A percentile compares a stretch with the other conserved stretches of the same genome.
Evolutionary conservation across 2,329 filamentous ascomycete species (phyloP).

Genomic region (Fusarium compactum): DNA sequence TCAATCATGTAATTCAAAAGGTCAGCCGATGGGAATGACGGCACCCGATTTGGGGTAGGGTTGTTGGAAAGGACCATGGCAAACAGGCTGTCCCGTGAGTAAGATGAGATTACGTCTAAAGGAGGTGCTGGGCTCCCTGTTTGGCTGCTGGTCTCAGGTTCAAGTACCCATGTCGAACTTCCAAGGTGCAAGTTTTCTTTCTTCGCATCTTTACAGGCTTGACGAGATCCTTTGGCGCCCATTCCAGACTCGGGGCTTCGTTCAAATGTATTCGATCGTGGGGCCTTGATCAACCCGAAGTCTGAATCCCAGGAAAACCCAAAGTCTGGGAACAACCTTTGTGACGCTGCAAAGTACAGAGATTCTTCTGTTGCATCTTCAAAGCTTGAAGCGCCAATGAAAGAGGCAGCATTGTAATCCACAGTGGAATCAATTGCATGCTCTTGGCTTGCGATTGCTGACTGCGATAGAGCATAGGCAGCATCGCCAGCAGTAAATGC

Average conservation of each 20-base stretch:
- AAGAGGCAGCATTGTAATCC: slow-evolving; percentile 36
- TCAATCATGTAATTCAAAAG: slow-evolving; percentile 40
- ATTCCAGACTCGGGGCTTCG: slow-evolving; percentile 28
- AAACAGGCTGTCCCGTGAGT: slow-evolving; percentile 42
- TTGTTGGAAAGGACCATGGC: slow-evolving; percentile 43
- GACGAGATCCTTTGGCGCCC: slow-evolving; percentile 32
- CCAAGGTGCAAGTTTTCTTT: slow-evolving; percentile 19
- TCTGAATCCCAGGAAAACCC: slow-evolving; percentile 41
- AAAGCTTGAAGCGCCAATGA: slow-evolving; percentile 28
- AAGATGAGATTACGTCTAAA: slow-evolving; percentile 21
- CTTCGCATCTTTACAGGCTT: slow-evolving; percentile 23
- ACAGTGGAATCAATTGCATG: slow-evolving; percentile 25
- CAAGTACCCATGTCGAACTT: slow-evolving; percentile 37
- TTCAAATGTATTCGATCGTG: slow-evolving; percentile 18
- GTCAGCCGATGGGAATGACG: slow-evolving; percentile 43
- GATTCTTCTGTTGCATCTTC: slow-evolving; percentile 30
- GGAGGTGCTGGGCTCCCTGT: slow-evolving; percentile 6
- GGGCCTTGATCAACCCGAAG: slow-evolving; percentile 33
- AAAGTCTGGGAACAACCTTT: slow-evolving; percentile 37
- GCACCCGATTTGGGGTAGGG: slow-evolving; percentile 35
- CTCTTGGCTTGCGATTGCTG: slow-evolving; percentile 25
- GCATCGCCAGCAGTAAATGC: slow-evolving; percentile 34
- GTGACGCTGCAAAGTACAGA: slow-evolving; percentile 30
- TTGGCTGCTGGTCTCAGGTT: slow-evolving; percentile 23
- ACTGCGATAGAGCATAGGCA: slow-evolving; percentile 28